Conservation (phyloP, 768 basidiomycete genomes). For the Macrolepiota albuminosa region DNA sequence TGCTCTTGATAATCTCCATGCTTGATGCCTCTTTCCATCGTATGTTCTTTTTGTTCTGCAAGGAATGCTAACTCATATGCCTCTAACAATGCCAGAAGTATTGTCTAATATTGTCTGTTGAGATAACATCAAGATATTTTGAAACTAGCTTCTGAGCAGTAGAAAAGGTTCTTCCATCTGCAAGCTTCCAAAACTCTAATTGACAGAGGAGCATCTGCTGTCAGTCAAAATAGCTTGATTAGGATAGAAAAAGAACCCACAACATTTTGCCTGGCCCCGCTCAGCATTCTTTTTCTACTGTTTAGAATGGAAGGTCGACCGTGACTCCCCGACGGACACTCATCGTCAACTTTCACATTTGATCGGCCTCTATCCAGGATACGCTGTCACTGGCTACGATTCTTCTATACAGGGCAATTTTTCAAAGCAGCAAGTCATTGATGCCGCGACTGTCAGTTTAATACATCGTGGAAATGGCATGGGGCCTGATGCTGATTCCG, state of each 20-base stretch:
- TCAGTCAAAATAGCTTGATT: background rate
- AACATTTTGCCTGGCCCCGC: background rate
- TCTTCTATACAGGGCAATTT: constrained; percentile 45
- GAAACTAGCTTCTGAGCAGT: background rate
- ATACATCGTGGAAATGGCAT: constrained; percentile 68
- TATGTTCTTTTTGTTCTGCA: too few relatives aligned
- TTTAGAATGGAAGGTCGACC: constrained; percentile 75
- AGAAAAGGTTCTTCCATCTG: background rate
- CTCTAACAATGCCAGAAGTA: background rate
- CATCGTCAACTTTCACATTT: constrained; percentile 79
- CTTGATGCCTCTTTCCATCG: too few relatives aligned
- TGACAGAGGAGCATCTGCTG: background rate
- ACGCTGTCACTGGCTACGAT: constrained; percentile 57
- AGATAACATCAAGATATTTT: background rate
- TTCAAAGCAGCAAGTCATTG: constrained; percentile 49
- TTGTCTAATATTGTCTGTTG: background rate
- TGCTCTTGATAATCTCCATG: too few relatives aligned
- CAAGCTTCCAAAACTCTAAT: background rate
- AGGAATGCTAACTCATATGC: background rate
- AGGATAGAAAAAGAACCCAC: background rate
- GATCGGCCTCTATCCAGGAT: constrained; percentile 73
- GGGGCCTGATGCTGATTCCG: constrained; percentile 66
- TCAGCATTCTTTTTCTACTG: background rate
- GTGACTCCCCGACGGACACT: constrained; percentile 57
- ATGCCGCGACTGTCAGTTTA: constrained; percentile 54